Base-by-base conservation (phyloP, 139 green algal genomes). In the Chlorella sorokiniana region DNA sequence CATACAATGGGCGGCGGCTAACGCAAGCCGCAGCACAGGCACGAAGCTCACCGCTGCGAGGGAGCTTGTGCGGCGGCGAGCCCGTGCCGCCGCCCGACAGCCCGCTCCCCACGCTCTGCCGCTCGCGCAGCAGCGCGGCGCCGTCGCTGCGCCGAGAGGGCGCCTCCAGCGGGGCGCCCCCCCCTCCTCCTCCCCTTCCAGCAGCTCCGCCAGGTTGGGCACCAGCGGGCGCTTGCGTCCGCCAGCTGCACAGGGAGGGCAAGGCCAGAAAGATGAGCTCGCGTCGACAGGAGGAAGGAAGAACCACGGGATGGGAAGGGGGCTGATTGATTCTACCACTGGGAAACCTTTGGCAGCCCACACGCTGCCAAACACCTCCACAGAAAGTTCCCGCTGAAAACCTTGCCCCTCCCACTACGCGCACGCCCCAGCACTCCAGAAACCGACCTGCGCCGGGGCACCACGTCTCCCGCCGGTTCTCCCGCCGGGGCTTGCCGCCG, bases 381-480 rank as follows among this genome's bases (percentile, higher is more conserved):
- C 3, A 3, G 20, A 61, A n/a, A 20, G 4, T 3, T 4, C 61
- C 4, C 4, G 29, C 7, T 11, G 2, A 40, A 9, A 35, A 11
- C 25, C 7, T 38, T 38, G 5, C n/a, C 25, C 25, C 29, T 8
- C 25, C 29, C 61, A 38, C 4, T 3, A 23, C 65, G 51, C 38
- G 14, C 65, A 51, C 10, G 2, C 37, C 48, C 33, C 64, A 41
- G 6, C 25, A 52, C 45, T 20, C 8, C 1, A 6, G 6, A n/a
- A 31, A 8, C 37, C 33, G 33, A 83, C 80, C 67, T 38, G 72
- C 82, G 10, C 86, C 88, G 16, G 88, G 88, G 65, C 74, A 83
- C 88, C 88, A 91, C 0, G 88, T 91, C 59, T 89, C 84, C 16
- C 88, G 81, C n/a, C 86, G 78, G 74, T 88, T 91, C 44, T 84